These are phyloP conservation scores for Penicillium sp. DNA, from an alignment of 2,329 filamentous ascomycete genomes.

Conservation along the genomic window DNA sequence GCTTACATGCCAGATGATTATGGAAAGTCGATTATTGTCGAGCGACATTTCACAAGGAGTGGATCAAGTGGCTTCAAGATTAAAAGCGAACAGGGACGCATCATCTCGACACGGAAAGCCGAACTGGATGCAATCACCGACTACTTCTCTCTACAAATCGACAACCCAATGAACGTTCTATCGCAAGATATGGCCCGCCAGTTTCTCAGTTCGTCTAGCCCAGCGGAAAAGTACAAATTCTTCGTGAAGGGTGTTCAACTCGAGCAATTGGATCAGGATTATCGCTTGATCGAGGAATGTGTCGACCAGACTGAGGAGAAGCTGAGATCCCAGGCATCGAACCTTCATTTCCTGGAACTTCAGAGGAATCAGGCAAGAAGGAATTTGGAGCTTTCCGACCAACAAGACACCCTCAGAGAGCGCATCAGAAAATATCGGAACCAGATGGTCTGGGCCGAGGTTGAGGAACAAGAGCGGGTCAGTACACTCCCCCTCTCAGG, in stretches of 20 bases:
- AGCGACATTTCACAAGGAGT: slow-evolving; percentile 73
- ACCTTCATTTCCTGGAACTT: slow-evolving; percentile 56
- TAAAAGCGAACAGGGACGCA: slow-evolving; percentile 63
- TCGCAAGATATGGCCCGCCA: slow-evolving; percentile 93
- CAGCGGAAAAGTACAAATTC: slow-evolving; percentile 87
- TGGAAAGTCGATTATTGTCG: slow-evolving; percentile 80
- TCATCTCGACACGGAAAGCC: slow-evolving; percentile 73
- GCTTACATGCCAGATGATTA: slow-evolving; percentile 79
- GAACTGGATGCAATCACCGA: slow-evolving; percentile 92
- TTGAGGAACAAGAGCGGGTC: slow-evolving; percentile 65
- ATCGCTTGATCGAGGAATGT: slow-evolving; percentile 72
- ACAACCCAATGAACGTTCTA: slow-evolving; percentile 92
- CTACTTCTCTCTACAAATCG: slow-evolving; percentile 86
- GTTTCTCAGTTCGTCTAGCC: slow-evolving; percentile 79
- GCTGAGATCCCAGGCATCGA: slow-evolving; percentile 55
- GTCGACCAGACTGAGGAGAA: slow-evolving; percentile 66
- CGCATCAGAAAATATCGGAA: slow-evolving; percentile 54
- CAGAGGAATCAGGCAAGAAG: slow-evolving; percentile 57
- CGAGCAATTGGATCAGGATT: slow-evolving; percentile 86
- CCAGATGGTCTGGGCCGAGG: slow-evolving; percentile 82
- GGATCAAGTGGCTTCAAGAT: slow-evolving; percentile 81
- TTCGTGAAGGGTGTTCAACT: slow-evolving; percentile 93
- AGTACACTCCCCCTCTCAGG: slow-evolving; percentile 3
- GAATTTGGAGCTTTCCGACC: slow-evolving; percentile 59
- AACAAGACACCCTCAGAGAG: slow-evolving; percentile 59